Conservation (phyloP, 345 rosid species). For the Eutrema heterophyllum region DNA sequence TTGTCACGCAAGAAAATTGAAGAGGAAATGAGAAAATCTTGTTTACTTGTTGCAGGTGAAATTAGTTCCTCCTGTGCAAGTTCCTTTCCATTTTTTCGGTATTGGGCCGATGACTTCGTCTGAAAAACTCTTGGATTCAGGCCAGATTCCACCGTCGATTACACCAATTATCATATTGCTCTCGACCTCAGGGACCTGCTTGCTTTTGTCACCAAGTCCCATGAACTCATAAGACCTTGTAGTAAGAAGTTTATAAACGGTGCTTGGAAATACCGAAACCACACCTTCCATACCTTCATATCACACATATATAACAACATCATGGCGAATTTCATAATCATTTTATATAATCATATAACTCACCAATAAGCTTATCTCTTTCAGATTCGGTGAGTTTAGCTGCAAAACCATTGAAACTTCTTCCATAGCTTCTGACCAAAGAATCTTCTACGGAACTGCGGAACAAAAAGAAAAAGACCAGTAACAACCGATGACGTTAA, state of each 20-base stretch:
- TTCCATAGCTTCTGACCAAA: conserved; percentile 30
- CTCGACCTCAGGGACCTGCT: background rate
- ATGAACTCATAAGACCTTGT: conserved; percentile 60
- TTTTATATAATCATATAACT: background rate
- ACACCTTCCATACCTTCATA: conserved; percentile 35
- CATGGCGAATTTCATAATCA: background rate
- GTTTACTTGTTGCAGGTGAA: conserved; percentile 50
- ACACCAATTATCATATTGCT: conserved; percentile 39
- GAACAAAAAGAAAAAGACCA: background rate
- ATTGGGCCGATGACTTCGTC: conserved; percentile 40
- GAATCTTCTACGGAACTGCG: conserved; percentile 19
- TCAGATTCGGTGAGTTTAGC: conserved; percentile 44
- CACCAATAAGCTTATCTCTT: conserved; percentile 38
- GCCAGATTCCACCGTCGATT: conserved; percentile 49
- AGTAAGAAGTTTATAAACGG: conserved; percentile 26
- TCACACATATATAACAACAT: background rate
- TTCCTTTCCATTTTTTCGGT: conserved; percentile 49
- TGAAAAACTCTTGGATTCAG: conserved; percentile 41
- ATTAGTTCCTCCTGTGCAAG: conserved; percentile 30
- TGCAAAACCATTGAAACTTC: conserved; percentile 39
- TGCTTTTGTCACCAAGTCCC: conserved; percentile 33
- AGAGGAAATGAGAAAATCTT: background rate
- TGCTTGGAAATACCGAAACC: conserved; percentile 45
- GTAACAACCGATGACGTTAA: background rate
- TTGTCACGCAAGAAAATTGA: background rate